phyloP scores from a whole-genome alignment of 768 basidiomycete genomes.

The Lactarius hatsudake region DNA sequence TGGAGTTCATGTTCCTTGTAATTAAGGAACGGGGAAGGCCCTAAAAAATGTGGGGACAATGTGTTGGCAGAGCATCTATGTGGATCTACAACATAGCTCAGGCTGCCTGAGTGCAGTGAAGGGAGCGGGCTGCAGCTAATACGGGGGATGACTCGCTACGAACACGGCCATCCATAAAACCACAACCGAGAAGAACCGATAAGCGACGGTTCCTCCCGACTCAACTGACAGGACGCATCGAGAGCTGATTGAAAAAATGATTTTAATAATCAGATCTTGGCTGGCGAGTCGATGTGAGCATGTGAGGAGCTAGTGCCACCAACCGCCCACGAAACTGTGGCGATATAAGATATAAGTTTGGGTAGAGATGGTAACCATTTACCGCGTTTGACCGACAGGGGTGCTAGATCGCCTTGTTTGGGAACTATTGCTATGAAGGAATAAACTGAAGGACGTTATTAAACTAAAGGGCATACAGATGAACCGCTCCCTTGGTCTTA shows the following conservation, averaged over 20 bases:
- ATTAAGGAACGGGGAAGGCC: conserved; percentile 68
- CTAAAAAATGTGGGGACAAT: conserved; percentile 32
- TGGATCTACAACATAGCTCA: conserved; percentile 51
- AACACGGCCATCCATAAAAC: conserved; percentile 27
- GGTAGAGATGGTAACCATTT: neutral
- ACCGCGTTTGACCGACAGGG: neutral
- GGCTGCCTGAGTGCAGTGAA: conserved; percentile 56
- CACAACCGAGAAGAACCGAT: conserved; percentile 24
- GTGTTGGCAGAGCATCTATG: neutral
- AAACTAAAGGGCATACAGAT: neutral
- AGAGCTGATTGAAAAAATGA: neutral
- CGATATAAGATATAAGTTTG: neutral
- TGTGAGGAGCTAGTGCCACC: neutral
- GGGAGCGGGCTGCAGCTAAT: conserved; percentile 67
- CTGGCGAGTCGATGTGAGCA: neutral
- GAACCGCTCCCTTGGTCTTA: no score
- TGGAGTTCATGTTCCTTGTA: conserved; percentile 92
- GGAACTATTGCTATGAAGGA: neutral
- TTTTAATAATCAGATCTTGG: neutral
- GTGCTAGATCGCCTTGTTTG: neutral
- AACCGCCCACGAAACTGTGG: neutral
- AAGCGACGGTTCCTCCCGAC: conserved; percentile 21
- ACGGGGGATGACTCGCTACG: conserved; percentile 43
- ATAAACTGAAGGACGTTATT: neutral
- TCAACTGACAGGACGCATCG: neutral